A percentile compares a stretch with the other conserved stretches of the same genome.
Conservation (phyloP, 305 asterid genomes). For the Ruellia speciosa region DNA sequence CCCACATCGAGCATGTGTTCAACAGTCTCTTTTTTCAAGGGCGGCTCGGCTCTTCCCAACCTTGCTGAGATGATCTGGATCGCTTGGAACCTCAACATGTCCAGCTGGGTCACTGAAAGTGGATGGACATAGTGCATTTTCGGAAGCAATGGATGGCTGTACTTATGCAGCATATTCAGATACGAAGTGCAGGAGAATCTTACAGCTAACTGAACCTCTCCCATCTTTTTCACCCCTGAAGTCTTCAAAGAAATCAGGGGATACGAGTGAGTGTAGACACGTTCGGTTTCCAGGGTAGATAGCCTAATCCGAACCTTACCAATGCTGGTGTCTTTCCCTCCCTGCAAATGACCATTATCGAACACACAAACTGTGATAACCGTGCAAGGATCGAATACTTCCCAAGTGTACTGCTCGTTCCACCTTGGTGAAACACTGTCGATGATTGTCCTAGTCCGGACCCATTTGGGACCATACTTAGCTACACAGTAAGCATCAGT, state of each 20-base stretch:
- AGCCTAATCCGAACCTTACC: conserved; percentile 81
- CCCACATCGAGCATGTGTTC: conserved; percentile 68
- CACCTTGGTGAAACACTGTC: conserved; percentile 53
- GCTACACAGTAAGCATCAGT: conserved; percentile 76
- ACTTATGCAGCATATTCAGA: conserved; percentile 57
- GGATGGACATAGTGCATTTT: conserved; percentile 78
- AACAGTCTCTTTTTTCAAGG: conserved; percentile 50
- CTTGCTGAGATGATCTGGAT: conserved; percentile 39
- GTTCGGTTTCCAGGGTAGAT: conserved; percentile 68
- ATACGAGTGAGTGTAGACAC: conserved; percentile 73
- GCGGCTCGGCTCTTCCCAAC: conserved; percentile 70
- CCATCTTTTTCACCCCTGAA: conserved; percentile 67
- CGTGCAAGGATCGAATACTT: conserved; percentile 73
- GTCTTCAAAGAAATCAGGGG: conserved; percentile 57
- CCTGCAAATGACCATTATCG: conserved; percentile 57
- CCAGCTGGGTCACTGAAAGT: conserved; percentile 42
- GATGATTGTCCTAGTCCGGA: conserved; percentile 66
- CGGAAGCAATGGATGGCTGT: conserved; percentile 54
- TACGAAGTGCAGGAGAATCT: conserved; percentile 64
- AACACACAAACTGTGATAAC: conserved; percentile 60
- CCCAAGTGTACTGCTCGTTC: conserved; percentile 93
- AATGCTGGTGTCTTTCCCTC: conserved; percentile 46
- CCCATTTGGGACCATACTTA: conserved; percentile 75
- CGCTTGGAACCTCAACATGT: conserved; percentile 44
- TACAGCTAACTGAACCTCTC: conserved; percentile 69